Evolutionary conservation across 495 filamentous ascomycete genomes (phyloP), one percentile per base, ranked within the genome.

Genomic region (Xylaria telfairii): DNA sequence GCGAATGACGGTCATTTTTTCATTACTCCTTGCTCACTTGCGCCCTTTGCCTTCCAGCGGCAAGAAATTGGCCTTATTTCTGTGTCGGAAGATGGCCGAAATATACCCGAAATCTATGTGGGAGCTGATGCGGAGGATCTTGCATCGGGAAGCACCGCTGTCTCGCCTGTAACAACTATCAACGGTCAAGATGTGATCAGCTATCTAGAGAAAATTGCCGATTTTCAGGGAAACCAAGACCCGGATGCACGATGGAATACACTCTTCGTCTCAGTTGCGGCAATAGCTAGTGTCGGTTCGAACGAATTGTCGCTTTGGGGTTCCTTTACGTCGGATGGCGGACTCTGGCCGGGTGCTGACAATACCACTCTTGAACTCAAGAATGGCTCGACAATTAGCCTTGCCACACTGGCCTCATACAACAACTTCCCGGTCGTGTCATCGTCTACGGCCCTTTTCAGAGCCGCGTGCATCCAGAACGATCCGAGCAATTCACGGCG

Each of bases 1-100:
- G 85, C 85, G 0, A 79, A 88, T 67, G 86, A 88, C 72, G 83
- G 84, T 3, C 86, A 88, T 65, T 80, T 89, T 54, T 49, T 0
- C 79, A 72, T 64, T 21, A 57, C 26, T 56, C 71, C 6, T 21
- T 65, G 62, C n/a, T 65, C 62, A 4, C 46, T 65, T 37, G n/a
- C 17, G 7, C 42, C 62, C 28, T 65, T 65, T 51, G n/a, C 28
- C 28, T 65, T 65, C 30, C 42, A 46, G 3, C 62, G 62, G 0
- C 30, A 49, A 26, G 28, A 49, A 17, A 41, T 51, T 19, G 44
- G 62, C 21, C 42, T 65, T 26, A 30, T 26, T 39, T 74, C 79
- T 4, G 74, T 80, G n/a, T 79, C 77, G 46, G 26, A 57, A 1
- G 74, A 82, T 67, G 79, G 81, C 21, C 60, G 66, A 4, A 44